Percentiles rank a stretch among this genome's conserved stretches.
Evolutionary conservation across 2,329 filamentous ascomycete genomes (phyloP).

Genomic region (Fusarium multiceps): DNA sequence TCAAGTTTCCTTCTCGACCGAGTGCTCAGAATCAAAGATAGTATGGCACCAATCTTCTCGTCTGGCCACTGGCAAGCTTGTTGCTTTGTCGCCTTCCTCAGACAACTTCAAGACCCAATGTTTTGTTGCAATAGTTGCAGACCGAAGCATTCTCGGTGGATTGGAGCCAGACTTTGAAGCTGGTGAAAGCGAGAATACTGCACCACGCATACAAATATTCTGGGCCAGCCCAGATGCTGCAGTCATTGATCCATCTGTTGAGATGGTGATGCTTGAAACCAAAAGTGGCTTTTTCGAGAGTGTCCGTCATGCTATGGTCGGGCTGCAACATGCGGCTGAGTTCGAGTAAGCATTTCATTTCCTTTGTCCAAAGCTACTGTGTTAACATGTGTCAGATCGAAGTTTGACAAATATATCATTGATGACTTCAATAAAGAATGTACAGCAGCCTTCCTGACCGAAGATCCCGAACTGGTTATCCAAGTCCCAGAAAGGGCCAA

Average conservation of each 20-base stretch:
- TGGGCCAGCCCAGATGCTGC: constrained; percentile 71
- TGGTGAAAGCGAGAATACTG: constrained; percentile 48
- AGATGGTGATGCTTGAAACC: constrained; percentile 84
- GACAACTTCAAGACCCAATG: constrained; percentile 75
- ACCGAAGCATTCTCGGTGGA: constrained; percentile 69
- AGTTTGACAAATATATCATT: constrained; percentile 71
- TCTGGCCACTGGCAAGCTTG: constrained; percentile 63
- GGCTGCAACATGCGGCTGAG: constrained; percentile 71
- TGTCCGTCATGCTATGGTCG: constrained; percentile 75
- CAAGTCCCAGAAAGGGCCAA: constrained; percentile 5
- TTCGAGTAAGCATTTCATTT: constrained; percentile 60
- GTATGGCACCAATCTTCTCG: constrained; percentile 69
- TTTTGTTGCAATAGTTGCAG: constrained; percentile 77
- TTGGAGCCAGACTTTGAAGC: constrained; percentile 64
- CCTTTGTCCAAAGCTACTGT: not conserved
- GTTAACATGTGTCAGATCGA: constrained; percentile 57
- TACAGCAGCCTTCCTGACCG: constrained; percentile 47
- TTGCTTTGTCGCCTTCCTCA: constrained; percentile 61
- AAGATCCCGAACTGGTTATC: not conserved
- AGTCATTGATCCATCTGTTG: constrained; percentile 73
- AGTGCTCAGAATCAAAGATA: constrained; percentile 72
- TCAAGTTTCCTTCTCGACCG: constrained; percentile 76
- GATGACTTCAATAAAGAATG: constrained; percentile 52
- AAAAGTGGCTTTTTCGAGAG: constrained; percentile 81
- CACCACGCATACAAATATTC: constrained; percentile 80